Percentiles rank a stretch among this genome's conserved stretches.
These are phyloP conservation scores for Pestalotiopsis sp. DNA, from an alignment of 2,329 filamentous ascomycete genomes.

Conservation along the genomic window DNA sequence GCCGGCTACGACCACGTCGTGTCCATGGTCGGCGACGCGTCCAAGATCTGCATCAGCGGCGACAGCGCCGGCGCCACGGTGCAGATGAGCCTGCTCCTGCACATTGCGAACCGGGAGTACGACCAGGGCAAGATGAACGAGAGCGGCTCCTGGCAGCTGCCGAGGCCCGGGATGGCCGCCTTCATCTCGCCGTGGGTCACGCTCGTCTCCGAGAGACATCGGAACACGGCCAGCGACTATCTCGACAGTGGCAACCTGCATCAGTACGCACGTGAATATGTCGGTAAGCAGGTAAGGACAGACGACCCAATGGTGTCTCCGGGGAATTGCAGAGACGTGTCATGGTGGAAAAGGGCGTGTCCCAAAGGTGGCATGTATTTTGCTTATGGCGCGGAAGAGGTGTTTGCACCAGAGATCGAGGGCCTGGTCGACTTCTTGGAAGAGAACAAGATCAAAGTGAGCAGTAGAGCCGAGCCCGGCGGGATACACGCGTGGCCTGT, in stretches of 20 bases:
- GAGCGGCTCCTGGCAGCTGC: constrained; percentile 32
- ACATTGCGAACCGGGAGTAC: constrained; percentile 52
- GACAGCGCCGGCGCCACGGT: constrained; percentile 80
- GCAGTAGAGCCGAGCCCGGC: constrained; percentile 59
- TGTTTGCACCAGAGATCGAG: constrained; percentile 71
- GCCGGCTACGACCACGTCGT: constrained; percentile 72
- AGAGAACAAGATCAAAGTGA: constrained; percentile 53
- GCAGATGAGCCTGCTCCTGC: constrained; percentile 70
- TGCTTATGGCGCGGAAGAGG: constrained; percentile 74
- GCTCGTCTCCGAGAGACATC: constrained; percentile 66
- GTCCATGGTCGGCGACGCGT: constrained; percentile 54
- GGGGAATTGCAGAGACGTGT: constrained; percentile 64
- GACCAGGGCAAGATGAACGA: constrained; percentile 28
- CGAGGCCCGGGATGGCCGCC: constrained; percentile 55
- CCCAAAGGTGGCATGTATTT: constrained; percentile 69
- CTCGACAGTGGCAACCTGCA: constrained; percentile 67
- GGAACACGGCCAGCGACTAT: constrained; percentile 73
- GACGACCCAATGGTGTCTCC: constrained; percentile 66
- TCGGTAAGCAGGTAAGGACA: constrained; percentile 46
- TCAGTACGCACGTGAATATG: constrained; percentile 70
- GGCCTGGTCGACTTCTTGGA: constrained; percentile 57
- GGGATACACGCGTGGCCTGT: constrained; percentile 85
- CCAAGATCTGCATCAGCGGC: constrained; percentile 69
- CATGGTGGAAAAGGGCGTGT: constrained; percentile 66
- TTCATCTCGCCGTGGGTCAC: constrained; percentile 82